A percentile compares a stretch with the other conserved stretches of the same genome.
Conservation (phyloP, 2,329 filamentous ascomycete species). For the Arthroderma sp. region DNA sequence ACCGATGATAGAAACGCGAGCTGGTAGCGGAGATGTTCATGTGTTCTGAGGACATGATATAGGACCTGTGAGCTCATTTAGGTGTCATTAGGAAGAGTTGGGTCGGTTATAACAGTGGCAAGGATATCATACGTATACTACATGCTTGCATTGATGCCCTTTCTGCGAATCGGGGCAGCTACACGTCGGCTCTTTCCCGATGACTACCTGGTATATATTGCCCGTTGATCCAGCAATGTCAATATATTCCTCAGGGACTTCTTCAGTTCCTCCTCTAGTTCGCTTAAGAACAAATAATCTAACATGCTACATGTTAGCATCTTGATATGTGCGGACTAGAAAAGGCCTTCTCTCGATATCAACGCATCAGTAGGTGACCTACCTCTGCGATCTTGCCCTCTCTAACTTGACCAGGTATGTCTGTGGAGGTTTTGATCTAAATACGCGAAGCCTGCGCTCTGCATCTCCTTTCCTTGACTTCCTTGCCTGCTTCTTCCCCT, state of each 20-base stretch:
- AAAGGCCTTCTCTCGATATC: neutral
- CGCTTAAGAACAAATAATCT: constrained; percentile 48
- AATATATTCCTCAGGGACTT: constrained; percentile 40
- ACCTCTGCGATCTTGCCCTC: constrained; percentile 40
- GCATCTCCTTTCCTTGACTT: constrained; percentile 7
- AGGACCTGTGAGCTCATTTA: constrained; percentile 33
- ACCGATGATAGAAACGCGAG: constrained; percentile 45
- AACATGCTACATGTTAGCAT: neutral
- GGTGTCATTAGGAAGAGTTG: neutral
- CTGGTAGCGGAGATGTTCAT: constrained; percentile 46
- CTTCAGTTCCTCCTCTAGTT: constrained; percentile 32
- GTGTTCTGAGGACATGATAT: constrained; percentile 46
- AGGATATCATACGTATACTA: constrained; percentile 40
- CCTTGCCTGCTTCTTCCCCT: neutral
- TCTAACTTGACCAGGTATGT: constrained; percentile 37
- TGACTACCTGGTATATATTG: constrained; percentile 49
- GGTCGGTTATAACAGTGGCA: neutral
- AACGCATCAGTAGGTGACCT: neutral
- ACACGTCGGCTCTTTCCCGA: constrained; percentile 43
- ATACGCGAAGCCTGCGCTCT: constrained; percentile 32
- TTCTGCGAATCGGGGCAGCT: constrained; percentile 44
- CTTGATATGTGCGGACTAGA: neutral
- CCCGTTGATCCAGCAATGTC: constrained; percentile 50
- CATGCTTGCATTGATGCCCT: constrained; percentile 53
- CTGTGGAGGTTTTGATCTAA: constrained; percentile 34